Evolutionary conservation across 305 asterid species (phyloP).

Genomic region (Rubia balearica): DNA sequence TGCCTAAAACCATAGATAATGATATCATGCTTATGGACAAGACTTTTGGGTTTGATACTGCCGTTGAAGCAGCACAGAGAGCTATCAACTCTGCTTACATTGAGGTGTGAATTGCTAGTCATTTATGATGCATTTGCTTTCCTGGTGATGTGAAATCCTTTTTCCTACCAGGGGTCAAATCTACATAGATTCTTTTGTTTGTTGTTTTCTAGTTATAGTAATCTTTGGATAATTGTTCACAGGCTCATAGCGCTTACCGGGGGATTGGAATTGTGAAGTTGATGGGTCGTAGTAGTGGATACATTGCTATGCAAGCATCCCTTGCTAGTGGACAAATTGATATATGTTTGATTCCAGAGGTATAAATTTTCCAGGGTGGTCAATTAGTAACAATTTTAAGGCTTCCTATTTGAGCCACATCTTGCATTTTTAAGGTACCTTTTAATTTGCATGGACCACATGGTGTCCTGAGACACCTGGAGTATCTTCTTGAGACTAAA

Average conservation of each 20-base stretch:
- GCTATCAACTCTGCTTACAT: slow-evolving; percentile 91
- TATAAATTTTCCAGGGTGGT: slow-evolving; percentile 18
- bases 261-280: slow-evolving; percentile 92
- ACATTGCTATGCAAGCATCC: slow-evolving; percentile 97
- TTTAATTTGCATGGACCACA: slow-evolving; percentile 90
- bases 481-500: slow-evolving; percentile 76
- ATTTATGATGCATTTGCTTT: slow-evolving; percentile 10
- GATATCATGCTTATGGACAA: slow-evolving; percentile 96
- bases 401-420: slow-evolving; percentile 11
- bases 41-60: slow-evolving; percentile 98
- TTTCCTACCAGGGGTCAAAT: not conserved
- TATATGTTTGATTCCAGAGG: slow-evolving; percentile 96
- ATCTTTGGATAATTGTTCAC: slow-evolving; percentile 17
- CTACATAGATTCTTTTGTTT: not conserved
- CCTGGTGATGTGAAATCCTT: slow-evolving; percentile 16
- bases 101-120: slow-evolving; percentile 43
- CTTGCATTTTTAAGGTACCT: slow-evolving; percentile 44
- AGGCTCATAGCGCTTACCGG: slow-evolving; percentile 97
- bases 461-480: slow-evolving; percentile 76
- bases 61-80: slow-evolving; percentile 97
- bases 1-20: slow-evolving; percentile 95
- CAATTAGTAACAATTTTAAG: slow-evolving; percentile 3
- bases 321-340: slow-evolving; percentile 98
- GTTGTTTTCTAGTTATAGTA: not conserved
- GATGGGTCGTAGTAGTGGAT: slow-evolving; percentile 98